Evolutionary conservation across 2,329 filamentous ascomycete genomes (phyloP), one percentile per base, ranked within the genome.

Genomic region (Fusarium sp.): DNA sequence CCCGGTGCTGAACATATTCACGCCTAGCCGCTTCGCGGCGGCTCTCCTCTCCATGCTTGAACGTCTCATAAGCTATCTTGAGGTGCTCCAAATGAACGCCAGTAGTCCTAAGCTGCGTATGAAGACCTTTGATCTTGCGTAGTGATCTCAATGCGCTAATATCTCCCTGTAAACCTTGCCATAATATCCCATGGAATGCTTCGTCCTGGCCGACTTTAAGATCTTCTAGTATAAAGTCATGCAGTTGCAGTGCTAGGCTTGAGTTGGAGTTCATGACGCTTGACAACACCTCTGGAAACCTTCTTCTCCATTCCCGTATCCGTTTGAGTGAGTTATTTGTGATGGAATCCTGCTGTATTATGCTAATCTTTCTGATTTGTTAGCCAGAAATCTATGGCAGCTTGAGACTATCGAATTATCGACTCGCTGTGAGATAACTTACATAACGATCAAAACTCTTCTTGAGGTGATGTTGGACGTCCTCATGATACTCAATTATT

Each of bases 141-240:
- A 72, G n/a, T 5, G 48, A 45, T 3, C n/a, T 51, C 15, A 60
- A 28, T 6, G 66, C 66, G 6, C 31, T 14, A 6, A 11, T 0
- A 7, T 74, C 60, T 3, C 9, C 10, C 14, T 42, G 31, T 3
- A 72, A 13, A 6, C 58, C 42, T 20, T 28, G 39, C n/a, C 68
- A 70, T n/a, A 72, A 26, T 26, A 28, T 39, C 6, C 66, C 57
- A 22, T 39, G 63, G 6, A 67, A 60, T 5, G 52, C 31, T 18
- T 44, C 69, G n/a, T 72, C 31, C 9, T 15, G 15, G n/a, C 35
- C 41, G 4, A 63, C 7, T 0, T 22, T 28, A 11, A 60, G 64
- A 9, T 60, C 26, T 4, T 52, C 18, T 0, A 10, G 3, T 2
- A 73, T 20, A 8, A 73, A 72, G 6, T 22, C 33, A 3, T 38